phyloP scores from a whole-genome alignment of 2,329 filamentous ascomycete genomes.

The Colletotrichum somersetense region DNA sequence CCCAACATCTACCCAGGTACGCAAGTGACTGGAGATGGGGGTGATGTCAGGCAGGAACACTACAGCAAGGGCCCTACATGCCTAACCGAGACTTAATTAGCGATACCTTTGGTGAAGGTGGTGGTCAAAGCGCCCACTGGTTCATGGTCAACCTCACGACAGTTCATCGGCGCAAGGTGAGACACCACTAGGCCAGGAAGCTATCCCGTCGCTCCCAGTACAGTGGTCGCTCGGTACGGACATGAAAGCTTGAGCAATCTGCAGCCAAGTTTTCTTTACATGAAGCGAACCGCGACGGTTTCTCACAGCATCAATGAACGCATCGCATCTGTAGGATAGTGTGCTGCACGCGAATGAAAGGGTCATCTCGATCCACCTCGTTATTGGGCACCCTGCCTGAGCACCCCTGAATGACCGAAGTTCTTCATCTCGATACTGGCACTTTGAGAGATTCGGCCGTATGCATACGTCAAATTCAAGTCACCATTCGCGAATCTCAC shows the following conservation, averaged over 20 bases:
- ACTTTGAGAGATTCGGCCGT: background rate
- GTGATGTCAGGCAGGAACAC: slow-evolving; percentile 40
- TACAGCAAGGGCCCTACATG: slow-evolving; percentile 28
- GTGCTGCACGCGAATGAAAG: slow-evolving; percentile 3
- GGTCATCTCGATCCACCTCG: slow-evolving; percentile 11
- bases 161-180: background rate
- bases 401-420: background rate
- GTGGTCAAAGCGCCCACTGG: slow-evolving; percentile 13
- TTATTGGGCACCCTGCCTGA: background rate
- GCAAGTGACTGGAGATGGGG: slow-evolving; percentile 18
- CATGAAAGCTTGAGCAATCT: background rate
- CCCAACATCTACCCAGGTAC: slow-evolving; percentile 1
- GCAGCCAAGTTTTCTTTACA: too few relatives aligned
- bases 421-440: slow-evolving; percentile 11
- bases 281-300: background rate
- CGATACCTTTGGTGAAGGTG: background rate
- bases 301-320: background rate
- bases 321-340: background rate
- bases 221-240: background rate
- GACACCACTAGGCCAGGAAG: too few relatives aligned
- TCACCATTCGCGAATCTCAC: slow-evolving; percentile 74
- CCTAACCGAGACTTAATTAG: slow-evolving; percentile 30
- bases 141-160: background rate
- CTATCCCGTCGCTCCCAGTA: background rate
- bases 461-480: background rate